Evolutionary conservation across 148 eudicot species (phyloP).

Genomic region (Cornus kousa): DNA sequence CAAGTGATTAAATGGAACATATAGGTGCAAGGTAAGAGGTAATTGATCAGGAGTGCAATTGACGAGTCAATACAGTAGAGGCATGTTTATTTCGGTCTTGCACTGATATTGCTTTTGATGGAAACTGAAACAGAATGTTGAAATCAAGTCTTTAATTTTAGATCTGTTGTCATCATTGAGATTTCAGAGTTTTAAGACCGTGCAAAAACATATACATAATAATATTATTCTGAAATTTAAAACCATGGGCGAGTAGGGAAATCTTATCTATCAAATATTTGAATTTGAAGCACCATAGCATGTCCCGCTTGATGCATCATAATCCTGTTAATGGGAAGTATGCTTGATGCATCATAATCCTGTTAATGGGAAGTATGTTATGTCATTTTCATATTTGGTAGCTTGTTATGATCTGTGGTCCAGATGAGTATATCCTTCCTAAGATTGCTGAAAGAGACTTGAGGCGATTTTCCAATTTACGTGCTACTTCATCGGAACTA

Average conservation of each 20-base stretch:
- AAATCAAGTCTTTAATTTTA: neutral
- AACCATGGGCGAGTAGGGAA: neutral
- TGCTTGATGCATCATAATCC: neutral
- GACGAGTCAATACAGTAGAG: neutral
- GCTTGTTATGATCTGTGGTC: conserved; percentile 8
- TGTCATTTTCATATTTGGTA: neutral
- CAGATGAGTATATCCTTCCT: conserved; percentile 94
- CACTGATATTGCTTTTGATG: neutral
- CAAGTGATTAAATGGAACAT: neutral
- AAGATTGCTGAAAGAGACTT: conserved; percentile 93
- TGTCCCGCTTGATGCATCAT: neutral
- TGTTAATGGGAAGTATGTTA: neutral
- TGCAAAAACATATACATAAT: neutral
- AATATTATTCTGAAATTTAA: neutral
- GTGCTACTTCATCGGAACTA: conserved; percentile 54
- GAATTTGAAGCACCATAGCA: neutral
- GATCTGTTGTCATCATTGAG: neutral
- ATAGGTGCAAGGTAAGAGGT: neutral
- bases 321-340: neutral
- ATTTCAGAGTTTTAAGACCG: neutral
- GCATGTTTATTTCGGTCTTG: neutral
- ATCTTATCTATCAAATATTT: neutral
- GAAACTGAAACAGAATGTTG: neutral
- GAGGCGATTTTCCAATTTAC: conserved; percentile 72
- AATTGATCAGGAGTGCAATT: neutral